Percentiles rank a stretch among this genome's conserved stretches.
Conservation (phyloP, 805 yeast species). For the Candida stauntonica region DNA sequence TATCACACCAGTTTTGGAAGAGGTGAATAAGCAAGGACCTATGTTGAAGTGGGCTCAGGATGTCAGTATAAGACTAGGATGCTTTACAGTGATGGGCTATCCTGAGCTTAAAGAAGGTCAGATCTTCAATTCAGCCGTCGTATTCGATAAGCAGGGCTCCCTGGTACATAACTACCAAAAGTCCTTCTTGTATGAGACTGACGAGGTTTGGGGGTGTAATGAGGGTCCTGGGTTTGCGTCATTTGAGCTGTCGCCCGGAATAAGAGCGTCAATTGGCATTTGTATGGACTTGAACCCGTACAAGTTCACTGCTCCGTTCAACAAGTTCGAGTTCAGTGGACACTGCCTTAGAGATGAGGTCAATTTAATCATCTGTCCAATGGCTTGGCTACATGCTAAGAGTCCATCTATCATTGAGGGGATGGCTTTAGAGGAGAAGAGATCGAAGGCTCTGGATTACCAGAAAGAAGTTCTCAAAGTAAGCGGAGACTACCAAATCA, state of each 20-base stretch:
- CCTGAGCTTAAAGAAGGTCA: constrained; percentile 48
- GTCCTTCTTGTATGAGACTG: constrained; percentile 71
- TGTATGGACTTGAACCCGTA: constrained; percentile 95
- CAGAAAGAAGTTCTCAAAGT: constrained; percentile 15
- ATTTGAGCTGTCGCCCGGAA: constrained; percentile 32
- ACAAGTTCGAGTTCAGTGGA: constrained; percentile 63
- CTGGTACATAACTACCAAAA: constrained; percentile 68
- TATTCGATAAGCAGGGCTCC: constrained; percentile 56
- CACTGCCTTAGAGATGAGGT: constrained; percentile 44
- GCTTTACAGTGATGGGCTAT: constrained; percentile 76
- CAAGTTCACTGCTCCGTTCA: constrained; percentile 76
- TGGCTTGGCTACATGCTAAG: constrained; percentile 73
- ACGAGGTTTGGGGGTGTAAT: constrained; percentile 71
- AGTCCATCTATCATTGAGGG: constrained; percentile 37
- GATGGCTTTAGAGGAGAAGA: constrained; percentile 13
- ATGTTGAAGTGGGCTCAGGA: constrained; percentile 53
- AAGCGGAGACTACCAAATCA: constrained; percentile 14
- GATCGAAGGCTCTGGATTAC: constrained; percentile 11
- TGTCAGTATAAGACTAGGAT: constrained; percentile 44
- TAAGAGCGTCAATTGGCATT: constrained; percentile 66
- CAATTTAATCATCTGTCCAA: constrained; percentile 66
- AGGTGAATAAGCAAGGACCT: constrained; percentile 37
- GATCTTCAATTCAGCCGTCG: constrained; percentile 68
- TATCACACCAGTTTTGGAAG: constrained; percentile 54
- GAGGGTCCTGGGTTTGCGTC: constrained; percentile 60